Evolutionary conservation across 139 green algal species (phyloP).

Genomic region (Deuterostichococcus epilithicus): DNA sequence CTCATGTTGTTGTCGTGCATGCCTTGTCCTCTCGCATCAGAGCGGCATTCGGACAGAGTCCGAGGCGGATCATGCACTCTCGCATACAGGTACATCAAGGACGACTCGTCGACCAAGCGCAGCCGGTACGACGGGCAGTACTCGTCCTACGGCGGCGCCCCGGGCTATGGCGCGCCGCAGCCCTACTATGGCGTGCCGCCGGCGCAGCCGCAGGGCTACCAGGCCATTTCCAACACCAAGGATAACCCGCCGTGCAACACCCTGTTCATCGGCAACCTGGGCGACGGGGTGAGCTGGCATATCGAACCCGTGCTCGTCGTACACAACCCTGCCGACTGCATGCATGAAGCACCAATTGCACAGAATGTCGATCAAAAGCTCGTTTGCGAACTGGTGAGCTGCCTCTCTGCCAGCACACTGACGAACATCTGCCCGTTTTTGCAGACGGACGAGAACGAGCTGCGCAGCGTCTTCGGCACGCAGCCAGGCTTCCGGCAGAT

Average conservation of each 20-base stretch:
- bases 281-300: slow-evolving; percentile 23
- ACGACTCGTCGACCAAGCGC: slow-evolving; percentile 43
- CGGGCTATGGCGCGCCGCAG: neutral
- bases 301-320: no score
- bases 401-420: no score
- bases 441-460: slow-evolving; percentile 54
- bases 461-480: slow-evolving; percentile 63
- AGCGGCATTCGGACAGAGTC: no score
- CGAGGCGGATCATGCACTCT: no score
- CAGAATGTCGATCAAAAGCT: no score
- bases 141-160: neutral
- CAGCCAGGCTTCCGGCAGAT: slow-evolving; percentile 72
- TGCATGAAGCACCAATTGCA: no score
- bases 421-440: neutral
- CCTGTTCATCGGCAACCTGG: slow-evolving; percentile 89
- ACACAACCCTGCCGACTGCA: no score
- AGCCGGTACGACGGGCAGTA: slow-evolving; percentile 13
- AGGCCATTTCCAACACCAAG: slow-evolving; percentile 68
- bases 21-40: no score
- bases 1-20: no score
- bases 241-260: slow-evolving; percentile 96
- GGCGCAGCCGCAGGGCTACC: slow-evolving; percentile 31
- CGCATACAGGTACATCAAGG: slow-evolving; percentile 68
- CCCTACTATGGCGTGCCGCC: slow-evolving; percentile 3
- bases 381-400: no score